Percentiles rank a stretch among this genome's conserved stretches.
phyloP scores from a whole-genome alignment of 2,329 filamentous ascomycete genomes.

The Microcyclosporella mali region DNA sequence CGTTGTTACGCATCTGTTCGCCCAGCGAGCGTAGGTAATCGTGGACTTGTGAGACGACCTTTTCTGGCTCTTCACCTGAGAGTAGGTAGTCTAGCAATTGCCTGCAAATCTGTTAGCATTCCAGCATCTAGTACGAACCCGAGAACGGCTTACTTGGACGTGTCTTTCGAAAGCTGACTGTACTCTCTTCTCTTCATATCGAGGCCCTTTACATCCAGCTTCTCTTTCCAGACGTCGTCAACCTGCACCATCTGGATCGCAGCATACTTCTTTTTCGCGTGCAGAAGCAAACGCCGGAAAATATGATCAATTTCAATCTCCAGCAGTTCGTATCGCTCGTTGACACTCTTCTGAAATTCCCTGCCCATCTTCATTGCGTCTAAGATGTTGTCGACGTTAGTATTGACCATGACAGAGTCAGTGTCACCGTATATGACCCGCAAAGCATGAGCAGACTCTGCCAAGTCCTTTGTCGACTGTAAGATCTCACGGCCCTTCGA shows the following conservation, averaged over 20 bases:
- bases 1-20: slow-evolving; percentile 74
- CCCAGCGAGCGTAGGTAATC: slow-evolving; percentile 85
- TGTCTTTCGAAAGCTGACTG: slow-evolving; percentile 90
- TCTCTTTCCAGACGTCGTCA: slow-evolving; percentile 76
- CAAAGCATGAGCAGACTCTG: slow-evolving; percentile 73
- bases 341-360: slow-evolving; percentile 92
- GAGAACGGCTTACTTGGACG: slow-evolving; percentile 54
- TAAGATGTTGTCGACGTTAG: slow-evolving; percentile 87
- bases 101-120: slow-evolving; percentile 32
- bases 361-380: slow-evolving; percentile 87
- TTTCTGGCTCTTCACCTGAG: slow-evolving; percentile 85
- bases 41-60: slow-evolving; percentile 82
- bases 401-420: slow-evolving; percentile 99
- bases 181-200: slow-evolving; percentile 98
- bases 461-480: slow-evolving; percentile 88
- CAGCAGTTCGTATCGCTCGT: slow-evolving; percentile 82
- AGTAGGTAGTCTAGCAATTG: slow-evolving; percentile 89
- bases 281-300: slow-evolving; percentile 84
- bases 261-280: slow-evolving; percentile 99
- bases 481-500: slow-evolving; percentile 98
- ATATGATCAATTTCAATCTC: slow-evolving; percentile 99
- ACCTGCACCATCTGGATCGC: slow-evolving; percentile 88
- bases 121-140: not conserved
- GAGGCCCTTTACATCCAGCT: slow-evolving; percentile 95
- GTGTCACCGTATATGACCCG: slow-evolving; percentile 99